Conservation (phyloP, 176 grass and related monocot genomes). For the Typha latifolia region DNA sequence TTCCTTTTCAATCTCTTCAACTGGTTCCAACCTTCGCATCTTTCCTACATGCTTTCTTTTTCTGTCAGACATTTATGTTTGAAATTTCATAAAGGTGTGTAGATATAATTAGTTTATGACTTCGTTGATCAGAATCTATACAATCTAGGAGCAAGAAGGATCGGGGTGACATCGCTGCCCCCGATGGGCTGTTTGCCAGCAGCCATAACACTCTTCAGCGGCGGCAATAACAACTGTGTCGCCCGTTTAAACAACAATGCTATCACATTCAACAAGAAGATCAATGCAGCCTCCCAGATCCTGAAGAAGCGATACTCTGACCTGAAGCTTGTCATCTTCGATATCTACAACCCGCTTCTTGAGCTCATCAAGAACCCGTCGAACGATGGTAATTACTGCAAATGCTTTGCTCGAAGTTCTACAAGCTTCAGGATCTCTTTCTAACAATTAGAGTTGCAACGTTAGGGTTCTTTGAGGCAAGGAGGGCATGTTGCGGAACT, state of each 20-base stretch:
- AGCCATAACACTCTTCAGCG: slow-evolving; percentile 59
- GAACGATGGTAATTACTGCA: slow-evolving; percentile 29
- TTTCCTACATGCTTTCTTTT: too few relatives aligned
- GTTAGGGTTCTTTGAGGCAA: slow-evolving; percentile 64
- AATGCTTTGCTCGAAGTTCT: too few relatives aligned
- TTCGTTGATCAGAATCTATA: slow-evolving; percentile 46
- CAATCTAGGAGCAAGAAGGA: slow-evolving; percentile 55
- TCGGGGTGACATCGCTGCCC: slow-evolving; percentile 81
- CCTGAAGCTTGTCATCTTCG: slow-evolving; percentile 82
- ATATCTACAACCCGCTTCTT: slow-evolving; percentile 79
- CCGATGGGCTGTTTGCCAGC: slow-evolving; percentile 80
- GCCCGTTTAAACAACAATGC: slow-evolving; percentile 65
- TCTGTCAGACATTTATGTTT: too few relatives aligned
- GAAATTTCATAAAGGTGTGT: too few relatives aligned
- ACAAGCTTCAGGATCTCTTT: not conserved
- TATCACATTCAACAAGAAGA: slow-evolving; percentile 57
- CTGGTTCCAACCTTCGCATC: too few relatives aligned
- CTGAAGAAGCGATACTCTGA: slow-evolving; percentile 33
- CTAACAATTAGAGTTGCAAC: not conserved
- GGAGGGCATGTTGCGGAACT: slow-evolving; percentile 72
- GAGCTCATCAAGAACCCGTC: slow-evolving; percentile 57
- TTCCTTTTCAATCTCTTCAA: too few relatives aligned
- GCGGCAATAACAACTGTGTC: slow-evolving; percentile 41
- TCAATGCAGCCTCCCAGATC: slow-evolving; percentile 30
- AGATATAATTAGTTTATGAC: too few relatives aligned